A percentile compares a stretch with the other conserved stretches of the same genome.
Evolutionary conservation across 2,329 filamentous ascomycete species (phyloP).

Genomic region (Colletotrichum costaricense): DNA sequence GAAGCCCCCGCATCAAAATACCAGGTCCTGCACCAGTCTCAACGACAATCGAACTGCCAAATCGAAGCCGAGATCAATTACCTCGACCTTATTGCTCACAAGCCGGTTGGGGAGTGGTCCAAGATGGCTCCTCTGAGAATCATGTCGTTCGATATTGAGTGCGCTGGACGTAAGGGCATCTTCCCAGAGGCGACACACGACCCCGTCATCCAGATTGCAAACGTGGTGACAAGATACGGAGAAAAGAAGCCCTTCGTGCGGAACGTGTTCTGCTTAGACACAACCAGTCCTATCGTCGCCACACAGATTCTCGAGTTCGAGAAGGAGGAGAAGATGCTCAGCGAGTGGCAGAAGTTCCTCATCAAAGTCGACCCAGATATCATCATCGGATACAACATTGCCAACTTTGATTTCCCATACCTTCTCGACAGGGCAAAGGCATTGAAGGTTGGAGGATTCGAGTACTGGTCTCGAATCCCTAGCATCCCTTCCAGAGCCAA

Average conservation of each 20-base stretch:
- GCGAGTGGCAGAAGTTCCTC: constrained; percentile 90
- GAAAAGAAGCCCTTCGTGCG: constrained; percentile 95
- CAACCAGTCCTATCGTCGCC: constrained; percentile 92
- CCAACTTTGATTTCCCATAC: constrained; percentile 99
- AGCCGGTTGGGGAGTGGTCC: constrained; percentile 92
- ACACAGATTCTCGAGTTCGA: constrained; percentile 90
- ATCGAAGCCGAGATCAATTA: constrained; percentile 92
- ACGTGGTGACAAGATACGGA: constrained; percentile 93
- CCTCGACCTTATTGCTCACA: constrained; percentile 84
- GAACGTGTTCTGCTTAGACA: constrained; percentile 96
- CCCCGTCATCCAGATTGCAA: constrained; percentile 97
- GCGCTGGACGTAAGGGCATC: constrained; percentile 95
- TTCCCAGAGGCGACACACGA: constrained; percentile 94
- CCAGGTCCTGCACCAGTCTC: constrained; percentile 71
- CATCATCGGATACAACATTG: constrained; percentile 98
- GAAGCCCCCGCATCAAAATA: constrained; percentile 83
- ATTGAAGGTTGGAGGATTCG: constrained; percentile 82
- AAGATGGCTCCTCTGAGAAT: constrained; percentile 97
- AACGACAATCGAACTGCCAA: constrained; percentile 91
- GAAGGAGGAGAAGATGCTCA: constrained; percentile 89
- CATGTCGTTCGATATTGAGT: constrained; percentile 98
- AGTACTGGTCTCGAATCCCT: constrained; percentile 87
- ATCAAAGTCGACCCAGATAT: constrained; percentile 94
- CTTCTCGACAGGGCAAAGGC: constrained; percentile 88
- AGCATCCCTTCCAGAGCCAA: constrained; percentile 77